Evolutionary conservation across 371 early-diverging fungal genomes (phyloP).

Genomic region (Batrachochytrium dendrobatidis): DNA sequence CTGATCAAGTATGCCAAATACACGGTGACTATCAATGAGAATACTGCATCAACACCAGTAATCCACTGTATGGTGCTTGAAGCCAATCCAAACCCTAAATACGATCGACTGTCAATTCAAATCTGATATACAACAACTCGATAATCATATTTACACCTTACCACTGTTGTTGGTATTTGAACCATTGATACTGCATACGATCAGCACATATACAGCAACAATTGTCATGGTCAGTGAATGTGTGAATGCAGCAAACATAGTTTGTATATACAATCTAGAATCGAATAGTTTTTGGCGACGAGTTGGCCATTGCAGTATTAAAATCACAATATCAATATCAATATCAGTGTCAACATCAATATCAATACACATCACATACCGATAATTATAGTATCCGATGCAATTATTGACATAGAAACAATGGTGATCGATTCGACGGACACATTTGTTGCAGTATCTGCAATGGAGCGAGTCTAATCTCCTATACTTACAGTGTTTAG

Average conservation of each 20-base stretch:
- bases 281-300: background rate
- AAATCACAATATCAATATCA: background rate
- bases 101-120: background rate
- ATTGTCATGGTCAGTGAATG: background rate
- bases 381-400: slow-evolving; percentile 29
- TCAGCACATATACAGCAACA: background rate
- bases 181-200: background rate
- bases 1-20: background rate
- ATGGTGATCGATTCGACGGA: slow-evolving; percentile 31
- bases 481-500: too few relatives aligned
- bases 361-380: slow-evolving; percentile 4
- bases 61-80: background rate
- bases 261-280: background rate
- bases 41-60: background rate
- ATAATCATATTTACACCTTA: background rate
- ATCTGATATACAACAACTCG: too few relatives aligned
- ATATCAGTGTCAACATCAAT: background rate
- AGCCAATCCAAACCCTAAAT: background rate
- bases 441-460: slow-evolving; percentile 28
- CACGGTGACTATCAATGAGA: background rate
- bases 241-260: background rate
- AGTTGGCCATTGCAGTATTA: background rate
- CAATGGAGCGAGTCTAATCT: slow-evolving; percentile 17
- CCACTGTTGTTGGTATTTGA: background rate
- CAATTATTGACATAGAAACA: slow-evolving; percentile 34